Evolutionary conservation across 2,329 filamentous ascomycete genomes (phyloP).

Genomic region (Dothistroma pini): DNA sequence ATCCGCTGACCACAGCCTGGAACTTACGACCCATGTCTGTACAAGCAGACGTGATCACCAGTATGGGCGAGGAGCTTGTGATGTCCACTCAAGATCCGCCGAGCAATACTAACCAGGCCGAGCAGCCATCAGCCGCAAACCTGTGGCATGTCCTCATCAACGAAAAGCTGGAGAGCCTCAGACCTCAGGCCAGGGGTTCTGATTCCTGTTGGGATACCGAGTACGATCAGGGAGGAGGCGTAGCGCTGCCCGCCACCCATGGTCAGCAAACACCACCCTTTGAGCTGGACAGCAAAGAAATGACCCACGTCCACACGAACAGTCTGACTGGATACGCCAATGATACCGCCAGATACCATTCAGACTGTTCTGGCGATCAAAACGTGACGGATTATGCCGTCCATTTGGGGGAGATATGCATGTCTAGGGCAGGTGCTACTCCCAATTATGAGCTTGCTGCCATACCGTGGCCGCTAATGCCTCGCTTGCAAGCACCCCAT

Average conservation of each 20-base stretch:
- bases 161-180: background rate
- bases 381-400: constrained; percentile 20
- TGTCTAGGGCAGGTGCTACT: background rate
- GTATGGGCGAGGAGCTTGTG: background rate
- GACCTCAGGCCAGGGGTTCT: background rate
- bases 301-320: constrained; percentile 31
- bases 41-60: background rate
- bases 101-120: background rate
- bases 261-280: constrained; percentile 5
- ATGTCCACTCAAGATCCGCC: background rate
- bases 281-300: constrained; percentile 24
- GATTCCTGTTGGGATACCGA: constrained; percentile 4
- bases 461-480: constrained; percentile 11
- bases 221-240: constrained; percentile 5
- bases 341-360: constrained; percentile 14
- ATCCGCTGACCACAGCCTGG: constrained; percentile 6
- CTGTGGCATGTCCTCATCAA: constrained; percentile 28
- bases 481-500: background rate
- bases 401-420: constrained; percentile 17
- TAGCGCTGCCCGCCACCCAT: background rate
- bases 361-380: constrained; percentile 6
- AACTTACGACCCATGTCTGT: background rate
- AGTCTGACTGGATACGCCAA: constrained; percentile 27
- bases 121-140: constrained; percentile 22
- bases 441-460: constrained; percentile 19